Percentiles rank a stretch among this genome's conserved stretches.
Conservation (phyloP, 345 rosid genomes). For the Dipteronia sinensis region DNA sequence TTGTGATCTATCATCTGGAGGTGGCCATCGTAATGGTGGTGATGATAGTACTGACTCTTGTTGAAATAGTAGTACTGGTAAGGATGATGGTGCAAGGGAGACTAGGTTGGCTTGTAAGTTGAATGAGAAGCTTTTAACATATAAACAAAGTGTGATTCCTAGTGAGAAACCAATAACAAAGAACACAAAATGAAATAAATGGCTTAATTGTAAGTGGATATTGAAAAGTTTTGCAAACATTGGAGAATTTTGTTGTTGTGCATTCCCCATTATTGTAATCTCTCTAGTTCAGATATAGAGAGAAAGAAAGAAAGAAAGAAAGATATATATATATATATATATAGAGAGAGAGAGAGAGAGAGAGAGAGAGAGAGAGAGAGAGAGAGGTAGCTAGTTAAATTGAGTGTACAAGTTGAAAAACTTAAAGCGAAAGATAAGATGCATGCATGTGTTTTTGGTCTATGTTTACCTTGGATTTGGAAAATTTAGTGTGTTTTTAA, state of each 20-base stretch:
- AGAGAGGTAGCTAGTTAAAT: not conserved
- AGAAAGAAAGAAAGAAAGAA: not conserved
- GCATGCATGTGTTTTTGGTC: slow-evolving; percentile 11
- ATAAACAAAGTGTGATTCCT: slow-evolving; percentile 20
- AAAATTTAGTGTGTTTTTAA: not conserved
- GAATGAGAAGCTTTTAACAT: slow-evolving; percentile 17
- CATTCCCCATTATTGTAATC: slow-evolving; percentile 18
- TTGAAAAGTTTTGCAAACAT: slow-evolving; percentile 5
- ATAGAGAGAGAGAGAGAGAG: not conserved
- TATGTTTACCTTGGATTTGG: not conserved
- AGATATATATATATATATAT: too few relatives aligned
- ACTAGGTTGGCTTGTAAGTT: not conserved
- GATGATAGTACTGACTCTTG: not conserved
- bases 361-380: not conserved
- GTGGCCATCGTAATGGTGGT: not conserved
- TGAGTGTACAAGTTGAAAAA: not conserved
- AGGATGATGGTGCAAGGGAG: not conserved
- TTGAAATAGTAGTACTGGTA: not conserved
- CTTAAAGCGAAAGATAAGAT: slow-evolving; percentile 11
- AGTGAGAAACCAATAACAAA: slow-evolving; percentile 35
- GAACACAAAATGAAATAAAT: slow-evolving; percentile 17
- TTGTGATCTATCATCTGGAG: not conserved
- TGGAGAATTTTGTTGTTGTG: slow-evolving; percentile 11
- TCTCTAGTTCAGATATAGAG: not conserved
- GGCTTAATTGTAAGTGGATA: slow-evolving; percentile 2